phyloP scores from a whole-genome alignment of 169 alveolate genomes.

The Eimeria praecox region DNA sequence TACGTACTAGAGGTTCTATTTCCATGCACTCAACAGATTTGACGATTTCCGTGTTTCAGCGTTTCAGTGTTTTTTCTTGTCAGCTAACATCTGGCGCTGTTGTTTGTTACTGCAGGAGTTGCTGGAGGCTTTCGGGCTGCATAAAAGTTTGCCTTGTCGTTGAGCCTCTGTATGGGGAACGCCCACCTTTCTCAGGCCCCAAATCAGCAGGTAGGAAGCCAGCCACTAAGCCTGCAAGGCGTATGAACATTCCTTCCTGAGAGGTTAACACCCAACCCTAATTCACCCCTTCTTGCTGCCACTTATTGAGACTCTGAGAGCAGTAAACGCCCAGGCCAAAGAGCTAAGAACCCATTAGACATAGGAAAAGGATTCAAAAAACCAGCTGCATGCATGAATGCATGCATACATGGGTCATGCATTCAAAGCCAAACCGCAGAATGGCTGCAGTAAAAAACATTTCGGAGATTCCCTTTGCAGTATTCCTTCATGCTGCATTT shows the following conservation, averaged over 20 bases:
- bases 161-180: background rate
- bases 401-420: background rate
- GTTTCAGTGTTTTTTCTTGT: background rate
- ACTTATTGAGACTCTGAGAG: too few relatives aligned
- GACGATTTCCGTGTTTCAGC: background rate
- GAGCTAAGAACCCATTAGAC: too few relatives aligned
- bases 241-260: too few relatives aligned
- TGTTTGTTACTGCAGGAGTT: constrained; percentile 24
- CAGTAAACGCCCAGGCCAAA: too few relatives aligned
- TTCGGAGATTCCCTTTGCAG: too few relatives aligned
- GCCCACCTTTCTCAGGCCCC: background rate
- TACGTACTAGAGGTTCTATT: background rate
- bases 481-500: too few relatives aligned
- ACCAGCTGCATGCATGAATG: background rate
- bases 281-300: too few relatives aligned
- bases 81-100: background rate
- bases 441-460: too few relatives aligned
- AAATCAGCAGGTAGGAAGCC: constrained; percentile 13
- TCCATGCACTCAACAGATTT: background rate
- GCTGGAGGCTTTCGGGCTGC: constrained; percentile 26
- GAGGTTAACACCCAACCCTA: too few relatives aligned
- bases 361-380: too few relatives aligned
- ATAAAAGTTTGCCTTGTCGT: background rate
- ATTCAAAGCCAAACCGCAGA: background rate
- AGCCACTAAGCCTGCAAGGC: background rate